Percentiles rank a stretch among this genome's conserved stretches.
phyloP scores from a whole-genome alignment of 176 grass and related monocot species.

The Leersia perrieri region DNA sequence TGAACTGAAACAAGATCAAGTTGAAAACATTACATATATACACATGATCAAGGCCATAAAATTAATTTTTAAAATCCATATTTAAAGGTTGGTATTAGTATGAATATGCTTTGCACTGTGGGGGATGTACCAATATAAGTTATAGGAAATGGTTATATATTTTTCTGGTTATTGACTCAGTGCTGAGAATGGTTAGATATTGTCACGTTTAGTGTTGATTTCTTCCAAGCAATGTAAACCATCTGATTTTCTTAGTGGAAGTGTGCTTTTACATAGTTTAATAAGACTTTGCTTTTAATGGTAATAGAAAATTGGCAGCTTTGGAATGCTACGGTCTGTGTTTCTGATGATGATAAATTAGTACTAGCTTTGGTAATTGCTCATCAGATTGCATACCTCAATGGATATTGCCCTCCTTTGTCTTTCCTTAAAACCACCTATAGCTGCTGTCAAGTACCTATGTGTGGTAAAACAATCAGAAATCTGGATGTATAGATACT shows the following conservation, averaged over 20 bases:
- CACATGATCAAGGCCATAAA: background rate
- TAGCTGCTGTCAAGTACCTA: conserved; percentile 55
- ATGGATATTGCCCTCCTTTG: conserved; percentile 83
- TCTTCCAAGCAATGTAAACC: background rate
- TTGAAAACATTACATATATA: background rate
- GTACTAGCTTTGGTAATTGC: conserved; percentile 7
- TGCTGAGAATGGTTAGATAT: background rate
- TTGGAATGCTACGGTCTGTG: background rate
- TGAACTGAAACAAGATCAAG: background rate
- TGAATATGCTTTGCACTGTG: background rate
- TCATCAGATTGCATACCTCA: conserved; percentile 46
- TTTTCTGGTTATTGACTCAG: background rate
- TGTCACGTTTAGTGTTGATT: background rate
- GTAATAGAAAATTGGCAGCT: background rate
- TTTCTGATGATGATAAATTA: background rate
- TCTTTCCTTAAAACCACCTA: conserved; percentile 72
- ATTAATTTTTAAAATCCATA: background rate
- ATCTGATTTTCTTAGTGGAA: background rate
- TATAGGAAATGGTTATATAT: background rate
- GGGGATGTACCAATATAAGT: background rate
- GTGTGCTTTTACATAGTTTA: background rate
- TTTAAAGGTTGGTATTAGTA: background rate
- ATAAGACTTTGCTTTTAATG: background rate
- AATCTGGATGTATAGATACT: background rate
- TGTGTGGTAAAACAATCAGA: conserved; percentile 25